Percentiles rank a stretch among this genome's conserved stretches.
phyloP scores from a whole-genome alignment of 768 basidiomycete genomes.

The Psilocybe azurescens region DNA sequence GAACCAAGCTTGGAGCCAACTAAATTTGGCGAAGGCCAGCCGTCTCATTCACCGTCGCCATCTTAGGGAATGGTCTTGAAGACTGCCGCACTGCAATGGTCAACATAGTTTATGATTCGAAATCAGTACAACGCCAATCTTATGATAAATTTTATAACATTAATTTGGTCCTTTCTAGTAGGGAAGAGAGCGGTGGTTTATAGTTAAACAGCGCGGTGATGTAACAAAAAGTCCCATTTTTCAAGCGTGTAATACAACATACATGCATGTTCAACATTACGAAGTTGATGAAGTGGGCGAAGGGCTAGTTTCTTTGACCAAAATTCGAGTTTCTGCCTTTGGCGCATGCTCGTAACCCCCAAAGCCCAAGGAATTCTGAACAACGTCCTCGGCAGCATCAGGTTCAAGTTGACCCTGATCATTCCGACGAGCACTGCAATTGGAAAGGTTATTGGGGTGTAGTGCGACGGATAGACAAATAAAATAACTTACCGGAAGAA shows the following conservation, averaged over 20 bases:
- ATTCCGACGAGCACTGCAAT: conserved; percentile 81
- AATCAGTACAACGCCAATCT: too few species aligned
- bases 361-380: conserved; percentile 84
- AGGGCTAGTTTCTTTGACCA: conserved; percentile 2
- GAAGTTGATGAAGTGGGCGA: conserved; percentile 10
- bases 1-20: neutral
- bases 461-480: neutral
- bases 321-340: conserved; percentile 34
- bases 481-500: conserved; percentile 82
- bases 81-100: too few species aligned
- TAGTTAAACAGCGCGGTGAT: too few species aligned
- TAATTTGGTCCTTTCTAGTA: too few species aligned
- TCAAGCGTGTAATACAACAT: too few species aligned
- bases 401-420: conserved; percentile 86
- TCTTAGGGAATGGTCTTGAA: neutral
- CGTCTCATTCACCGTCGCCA: neutral
- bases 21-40: neutral
- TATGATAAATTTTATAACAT: too few species aligned
- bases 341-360: conserved; percentile 61
- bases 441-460: neutral
- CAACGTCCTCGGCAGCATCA: conserved; percentile 80
- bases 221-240: too few species aligned
- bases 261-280: neutral
- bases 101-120: too few species aligned
- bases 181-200: too few species aligned